A percentile compares a stretch with the other conserved stretches of the same genome.
Evolutionary conservation across 345 rosid genomes (phyloP).

Genomic region (Dimocarpus longan): DNA sequence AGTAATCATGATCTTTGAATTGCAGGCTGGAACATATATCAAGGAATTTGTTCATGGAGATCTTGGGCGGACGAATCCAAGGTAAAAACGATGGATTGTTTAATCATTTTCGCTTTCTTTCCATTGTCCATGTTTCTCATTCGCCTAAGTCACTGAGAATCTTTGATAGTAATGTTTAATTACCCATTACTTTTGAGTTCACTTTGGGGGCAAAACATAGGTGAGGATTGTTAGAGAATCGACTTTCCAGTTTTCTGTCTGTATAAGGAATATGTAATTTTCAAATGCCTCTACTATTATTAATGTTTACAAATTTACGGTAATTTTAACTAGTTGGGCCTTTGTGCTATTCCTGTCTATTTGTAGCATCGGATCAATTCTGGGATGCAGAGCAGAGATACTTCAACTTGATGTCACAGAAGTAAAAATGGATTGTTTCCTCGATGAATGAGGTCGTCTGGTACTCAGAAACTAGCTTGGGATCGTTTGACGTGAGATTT

Average conservation of each 20-base stretch:
- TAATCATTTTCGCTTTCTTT: neutral
- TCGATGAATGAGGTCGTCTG: constrained; percentile 17
- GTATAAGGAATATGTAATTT: too few species aligned
- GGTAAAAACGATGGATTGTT: constrained; percentile 39
- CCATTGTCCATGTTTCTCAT: neutral
- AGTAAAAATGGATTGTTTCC: constrained; percentile 82
- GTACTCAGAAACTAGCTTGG: neutral
- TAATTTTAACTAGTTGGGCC: neutral
- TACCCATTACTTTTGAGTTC: neutral
- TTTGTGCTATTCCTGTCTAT: neutral
- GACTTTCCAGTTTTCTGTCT: too few species aligned
- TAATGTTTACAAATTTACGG: too few species aligned
- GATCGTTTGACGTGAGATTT: neutral
- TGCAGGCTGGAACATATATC: constrained; percentile 95
- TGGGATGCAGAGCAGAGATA: constrained; percentile 90
- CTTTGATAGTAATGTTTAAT: too few species aligned
- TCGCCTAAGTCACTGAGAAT: too few species aligned
- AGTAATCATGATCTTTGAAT: constrained; percentile 14
- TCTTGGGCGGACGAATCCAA: constrained; percentile 91
- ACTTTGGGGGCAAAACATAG: neutral
- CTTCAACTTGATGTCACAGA: constrained; percentile 90
- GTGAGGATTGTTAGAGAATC: neutral
- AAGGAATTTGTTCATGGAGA: constrained; percentile 99
- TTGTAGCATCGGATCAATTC: constrained; percentile 79
- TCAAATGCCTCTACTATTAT: too few species aligned